A percentile compares a stretch with the other conserved stretches of the same genome.
Evolutionary conservation across 169 alveolate genomes (phyloP).

Genomic region (Plasmodium gonderi): DNA sequence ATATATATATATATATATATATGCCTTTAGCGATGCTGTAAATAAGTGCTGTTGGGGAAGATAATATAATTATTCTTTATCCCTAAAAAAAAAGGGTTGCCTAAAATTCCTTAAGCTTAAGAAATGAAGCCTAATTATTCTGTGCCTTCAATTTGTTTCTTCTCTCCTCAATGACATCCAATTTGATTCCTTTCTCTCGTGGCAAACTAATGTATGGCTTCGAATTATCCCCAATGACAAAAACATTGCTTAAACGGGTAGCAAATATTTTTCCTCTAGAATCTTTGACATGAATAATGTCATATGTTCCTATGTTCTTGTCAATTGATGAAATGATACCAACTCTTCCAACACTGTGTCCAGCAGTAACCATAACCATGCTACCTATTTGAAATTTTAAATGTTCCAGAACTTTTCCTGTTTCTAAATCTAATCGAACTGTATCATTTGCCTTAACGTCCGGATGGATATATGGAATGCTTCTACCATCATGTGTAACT

Average conservation of each 20-base stretch:
- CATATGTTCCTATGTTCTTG: constrained; percentile 97
- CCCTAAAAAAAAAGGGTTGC: not conserved
- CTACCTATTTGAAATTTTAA: constrained; percentile 96
- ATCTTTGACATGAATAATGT: constrained; percentile 96
- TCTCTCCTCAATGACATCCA: constrained; percentile 92
- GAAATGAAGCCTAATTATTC: constrained; percentile 8
- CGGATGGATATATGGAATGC: constrained; percentile 98
- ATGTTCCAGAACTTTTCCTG: constrained; percentile 95
- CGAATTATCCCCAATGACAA: constrained; percentile 96
- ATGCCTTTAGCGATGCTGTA: too few relatives aligned
- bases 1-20: too few relatives aligned
- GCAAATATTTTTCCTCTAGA: constrained; percentile 94
- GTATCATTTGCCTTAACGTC: constrained; percentile 97
- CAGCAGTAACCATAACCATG: constrained; percentile 96
- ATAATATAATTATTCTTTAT: not conserved
- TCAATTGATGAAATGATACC: constrained; percentile 96
- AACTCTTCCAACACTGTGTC: constrained; percentile 99
- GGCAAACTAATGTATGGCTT: constrained; percentile 95
- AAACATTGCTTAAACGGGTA: constrained; percentile 96
- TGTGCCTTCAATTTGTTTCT: constrained; percentile 82
- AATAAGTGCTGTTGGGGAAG: too few relatives aligned
- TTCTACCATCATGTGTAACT: constrained; percentile 98
- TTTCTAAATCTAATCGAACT: constrained; percentile 94
- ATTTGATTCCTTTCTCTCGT: constrained; percentile 93
- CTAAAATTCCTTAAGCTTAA: not conserved